A percentile compares a stretch with the other conserved stretches of the same genome.
Conservation (phyloP, 345 rosid genomes). For the Euphorbia pulcherrima region DNA sequence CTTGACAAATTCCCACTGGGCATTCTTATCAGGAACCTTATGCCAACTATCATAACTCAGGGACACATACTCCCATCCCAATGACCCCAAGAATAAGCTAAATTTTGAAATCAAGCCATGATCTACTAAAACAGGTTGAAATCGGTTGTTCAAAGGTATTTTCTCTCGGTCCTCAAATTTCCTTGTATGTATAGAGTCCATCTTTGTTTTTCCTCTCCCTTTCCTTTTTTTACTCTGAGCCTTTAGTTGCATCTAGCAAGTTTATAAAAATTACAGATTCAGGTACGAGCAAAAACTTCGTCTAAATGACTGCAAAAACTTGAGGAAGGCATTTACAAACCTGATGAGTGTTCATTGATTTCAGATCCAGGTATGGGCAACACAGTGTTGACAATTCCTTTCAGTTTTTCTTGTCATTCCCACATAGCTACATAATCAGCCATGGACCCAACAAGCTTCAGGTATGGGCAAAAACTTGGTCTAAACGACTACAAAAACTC, state of each 20-base stretch:
- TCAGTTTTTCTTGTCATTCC: background rate
- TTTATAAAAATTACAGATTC: no score
- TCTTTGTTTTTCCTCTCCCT: background rate
- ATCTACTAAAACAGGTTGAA: background rate
- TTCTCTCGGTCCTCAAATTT: background rate
- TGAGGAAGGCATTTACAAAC: no score
- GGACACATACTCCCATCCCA: background rate
- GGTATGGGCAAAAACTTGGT: no score
- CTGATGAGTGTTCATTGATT: background rate
- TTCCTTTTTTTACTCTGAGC: background rate
- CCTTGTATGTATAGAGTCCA: background rate
- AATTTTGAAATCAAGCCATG: background rate
- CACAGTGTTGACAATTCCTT: no score
- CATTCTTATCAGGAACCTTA: background rate
- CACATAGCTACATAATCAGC: background rate
- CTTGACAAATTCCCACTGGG: background rate
- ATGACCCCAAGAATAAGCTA: background rate
- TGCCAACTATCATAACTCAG: background rate
- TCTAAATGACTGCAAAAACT: background rate
- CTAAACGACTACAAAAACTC: no score
- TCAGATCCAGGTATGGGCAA: no score
- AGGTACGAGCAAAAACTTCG: no score
- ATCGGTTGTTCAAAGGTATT: background rate
- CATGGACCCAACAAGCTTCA: background rate
- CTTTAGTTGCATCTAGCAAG: background rate